Conservation (phyloP, 495 filamentous ascomycete species). For the Aspergillus hancockii region DNA sequence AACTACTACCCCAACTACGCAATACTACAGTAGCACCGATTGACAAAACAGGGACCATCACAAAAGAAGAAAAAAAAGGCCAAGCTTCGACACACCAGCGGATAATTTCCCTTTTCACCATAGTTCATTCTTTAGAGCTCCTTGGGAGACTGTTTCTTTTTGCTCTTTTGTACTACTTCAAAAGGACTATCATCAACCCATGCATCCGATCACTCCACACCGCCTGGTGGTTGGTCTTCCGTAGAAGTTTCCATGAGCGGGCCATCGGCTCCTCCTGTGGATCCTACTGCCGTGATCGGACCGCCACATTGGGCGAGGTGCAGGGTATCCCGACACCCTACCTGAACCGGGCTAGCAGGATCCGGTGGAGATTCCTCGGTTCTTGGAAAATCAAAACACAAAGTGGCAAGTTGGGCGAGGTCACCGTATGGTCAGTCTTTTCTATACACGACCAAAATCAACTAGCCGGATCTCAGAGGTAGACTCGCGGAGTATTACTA, state of each 20-base stretch:
- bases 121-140: slow-evolving; percentile 8
- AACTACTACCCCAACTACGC: not conserved
- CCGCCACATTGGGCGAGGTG: slow-evolving; percentile 30
- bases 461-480: not conserved
- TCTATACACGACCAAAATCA: not conserved
- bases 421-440: not conserved
- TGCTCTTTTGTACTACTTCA: not conserved
- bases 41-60: not conserved
- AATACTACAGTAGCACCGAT: not conserved
- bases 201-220: slow-evolving; percentile 9
- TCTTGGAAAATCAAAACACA: slow-evolving; percentile 21
- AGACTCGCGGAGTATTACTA: not conserved
- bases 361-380: slow-evolving; percentile 20
- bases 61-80: slow-evolving; percentile 11
- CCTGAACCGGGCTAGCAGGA: slow-evolving; percentile 13
- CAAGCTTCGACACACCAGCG: slow-evolving; percentile 25
- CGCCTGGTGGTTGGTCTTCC: slow-evolving; percentile 15
- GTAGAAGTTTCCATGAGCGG: slow-evolving; percentile 33
- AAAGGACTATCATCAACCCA: not conserved
- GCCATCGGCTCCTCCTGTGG: slow-evolving; percentile 26
- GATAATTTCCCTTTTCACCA: slow-evolving; percentile 11
- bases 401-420: slow-evolving; percentile 31
- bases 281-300: slow-evolving; percentile 28
- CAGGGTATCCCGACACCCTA: slow-evolving; percentile 12
- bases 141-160: not conserved